These are phyloP conservation scores for Phytophthora aleatoria DNA, from an alignment of 352 stramenopile species.

Conservation along the genomic window DNA sequence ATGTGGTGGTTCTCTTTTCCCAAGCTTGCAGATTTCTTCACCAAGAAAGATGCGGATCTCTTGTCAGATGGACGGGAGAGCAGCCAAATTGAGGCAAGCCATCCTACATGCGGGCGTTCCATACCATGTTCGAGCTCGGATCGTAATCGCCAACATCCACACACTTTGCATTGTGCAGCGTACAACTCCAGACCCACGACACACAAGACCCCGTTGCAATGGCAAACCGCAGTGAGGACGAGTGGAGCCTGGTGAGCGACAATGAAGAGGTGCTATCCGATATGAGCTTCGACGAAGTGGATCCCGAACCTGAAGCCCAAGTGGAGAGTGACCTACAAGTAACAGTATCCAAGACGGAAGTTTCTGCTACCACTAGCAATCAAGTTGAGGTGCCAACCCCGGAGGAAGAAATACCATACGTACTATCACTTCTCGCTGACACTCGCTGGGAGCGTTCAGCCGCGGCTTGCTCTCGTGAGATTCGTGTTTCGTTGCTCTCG, in stretches of 20 bases:
- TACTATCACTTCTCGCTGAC: conserved; percentile 37
- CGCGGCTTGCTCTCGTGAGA: conserved; percentile 25
- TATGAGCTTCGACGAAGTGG: conserved; percentile 38
- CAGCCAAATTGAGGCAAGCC: conserved; percentile 12
- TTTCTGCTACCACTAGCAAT: neutral
- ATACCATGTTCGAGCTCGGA: conserved; percentile 19
- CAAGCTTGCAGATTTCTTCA: conserved; percentile 5
- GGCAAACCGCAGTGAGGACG: conserved; percentile 44
- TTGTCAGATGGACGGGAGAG: conserved; percentile 33
- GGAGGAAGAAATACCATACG: conserved; percentile 20
- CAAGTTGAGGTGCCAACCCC: neutral
- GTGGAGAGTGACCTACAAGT: conserved; percentile 27
- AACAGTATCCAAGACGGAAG: neutral
- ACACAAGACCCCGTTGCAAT: conserved; percentile 6
- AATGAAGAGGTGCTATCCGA: conserved; percentile 35
- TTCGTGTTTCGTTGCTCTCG: conserved; percentile 45
- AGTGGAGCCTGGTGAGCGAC: conserved; percentile 63
- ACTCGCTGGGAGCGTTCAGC: conserved; percentile 12
- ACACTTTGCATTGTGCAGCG: conserved; percentile 22
- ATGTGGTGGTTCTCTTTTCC: conserved; percentile 26
- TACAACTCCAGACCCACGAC: conserved; percentile 1
- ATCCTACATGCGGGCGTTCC: conserved; percentile 14
- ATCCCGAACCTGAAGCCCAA: conserved; percentile 35
- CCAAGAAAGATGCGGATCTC: conserved; percentile 20
- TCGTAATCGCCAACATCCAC: neutral